Conservation (phyloP, 371 early-diverging fungal species). For the Actinomortierella ambigua region DNA sequence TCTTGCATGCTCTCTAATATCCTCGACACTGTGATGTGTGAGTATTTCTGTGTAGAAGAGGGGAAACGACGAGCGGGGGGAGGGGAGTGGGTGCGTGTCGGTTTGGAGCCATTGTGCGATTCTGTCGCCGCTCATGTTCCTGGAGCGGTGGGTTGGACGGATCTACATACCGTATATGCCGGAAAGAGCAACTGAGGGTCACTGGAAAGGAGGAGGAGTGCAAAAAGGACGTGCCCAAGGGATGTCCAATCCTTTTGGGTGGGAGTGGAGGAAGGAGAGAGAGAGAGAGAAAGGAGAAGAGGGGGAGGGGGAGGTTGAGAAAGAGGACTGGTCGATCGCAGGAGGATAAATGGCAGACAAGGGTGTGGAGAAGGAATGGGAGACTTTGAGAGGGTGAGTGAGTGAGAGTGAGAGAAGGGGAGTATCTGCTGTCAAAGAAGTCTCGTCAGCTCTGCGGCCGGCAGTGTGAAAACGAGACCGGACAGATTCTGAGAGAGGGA, state of each 20-base stretch:
- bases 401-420: neutral
- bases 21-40: neutral
- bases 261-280: constrained; percentile 8
- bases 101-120: neutral
- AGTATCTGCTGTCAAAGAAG: too few species aligned
- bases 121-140: too few species aligned
- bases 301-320: neutral
- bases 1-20: too few species aligned
- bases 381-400: neutral
- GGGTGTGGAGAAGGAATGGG: neutral
- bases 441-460: neutral
- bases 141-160: too few species aligned
- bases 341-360: neutral
- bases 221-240: constrained; percentile 4
- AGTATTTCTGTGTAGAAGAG: neutral
- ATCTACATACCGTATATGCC: neutral
- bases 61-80: neutral
- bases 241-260: constrained; percentile 5
- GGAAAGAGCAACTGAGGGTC: neutral
- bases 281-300: constrained; percentile 2
- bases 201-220: constrained; percentile 2
- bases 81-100: neutral
- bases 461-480: neutral
- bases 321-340: neutral
- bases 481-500: neutral